phyloP scores from a whole-genome alignment of 1,139 yeast genomes.

The Citeromyces siamensis region DNA sequence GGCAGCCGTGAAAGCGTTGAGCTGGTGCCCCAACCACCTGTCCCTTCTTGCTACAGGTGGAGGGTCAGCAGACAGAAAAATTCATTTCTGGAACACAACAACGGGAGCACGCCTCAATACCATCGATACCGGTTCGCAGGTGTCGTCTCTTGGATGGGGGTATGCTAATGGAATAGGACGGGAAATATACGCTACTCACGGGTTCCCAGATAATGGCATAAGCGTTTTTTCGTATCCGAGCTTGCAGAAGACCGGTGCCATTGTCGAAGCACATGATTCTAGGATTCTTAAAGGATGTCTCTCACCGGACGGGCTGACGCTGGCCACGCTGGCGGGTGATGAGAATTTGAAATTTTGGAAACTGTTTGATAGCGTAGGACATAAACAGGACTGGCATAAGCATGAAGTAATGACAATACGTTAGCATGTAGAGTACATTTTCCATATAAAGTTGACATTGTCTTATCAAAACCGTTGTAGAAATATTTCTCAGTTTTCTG shows the following conservation, averaged over 20 bases:
- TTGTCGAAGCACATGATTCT: conserved; percentile 79
- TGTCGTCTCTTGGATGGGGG: conserved; percentile 90
- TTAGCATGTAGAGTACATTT: too few relatives aligned
- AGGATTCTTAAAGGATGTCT: conserved; percentile 75
- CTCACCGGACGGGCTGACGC: conserved; percentile 81
- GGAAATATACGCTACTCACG: conserved; percentile 92
- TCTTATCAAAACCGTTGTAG: too few relatives aligned
- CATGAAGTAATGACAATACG: too few relatives aligned
- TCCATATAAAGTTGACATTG: too few relatives aligned
- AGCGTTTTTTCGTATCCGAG: conserved; percentile 82
- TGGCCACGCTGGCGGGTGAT: conserved; percentile 95
- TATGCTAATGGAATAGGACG: conserved; percentile 53
- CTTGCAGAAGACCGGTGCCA: conserved; percentile 80
- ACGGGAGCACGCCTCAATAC: conserved; percentile 83
- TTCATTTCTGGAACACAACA: conserved; percentile 92
- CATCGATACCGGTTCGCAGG: conserved; percentile 89
- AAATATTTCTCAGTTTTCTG: too few relatives aligned
- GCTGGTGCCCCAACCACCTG: conserved; percentile 88
- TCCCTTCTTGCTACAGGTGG: conserved; percentile 92
- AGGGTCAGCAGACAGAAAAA: conserved; percentile 81
- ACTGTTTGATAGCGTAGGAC: conserved; percentile 42
- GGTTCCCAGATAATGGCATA: conserved; percentile 81
- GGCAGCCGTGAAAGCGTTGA: conserved; percentile 92
- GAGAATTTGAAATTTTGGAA: conserved; percentile 96
- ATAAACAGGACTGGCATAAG: too few relatives aligned